Evolutionary conservation across 768 basidiomycete genomes (phyloP).

Genomic region (Dioszegia crocea): DNA sequence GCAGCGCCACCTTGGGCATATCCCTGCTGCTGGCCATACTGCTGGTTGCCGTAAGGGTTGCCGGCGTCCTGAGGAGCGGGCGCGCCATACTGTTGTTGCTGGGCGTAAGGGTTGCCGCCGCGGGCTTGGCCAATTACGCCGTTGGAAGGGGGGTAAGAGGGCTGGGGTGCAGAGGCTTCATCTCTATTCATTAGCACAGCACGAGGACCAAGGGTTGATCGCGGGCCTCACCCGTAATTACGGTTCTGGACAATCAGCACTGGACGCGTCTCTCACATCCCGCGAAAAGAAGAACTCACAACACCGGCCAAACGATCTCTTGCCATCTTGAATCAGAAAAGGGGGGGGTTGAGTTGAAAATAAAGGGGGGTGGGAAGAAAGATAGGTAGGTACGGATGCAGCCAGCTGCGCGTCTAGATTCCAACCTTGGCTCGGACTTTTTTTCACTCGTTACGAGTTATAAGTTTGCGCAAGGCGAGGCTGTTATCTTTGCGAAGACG

Average conservation of each 20-base stretch:
- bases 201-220: background rate
- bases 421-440: too few relatives aligned
- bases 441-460: too few relatives aligned
- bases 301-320: conserved; percentile 72
- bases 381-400: background rate
- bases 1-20: conserved; percentile 36
- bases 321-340: conserved; percentile 57
- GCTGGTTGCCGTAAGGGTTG: conserved; percentile 24
- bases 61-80: conserved; percentile 15
- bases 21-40: conserved; percentile 47
- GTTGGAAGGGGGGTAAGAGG: conserved; percentile 39
- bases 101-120: conserved; percentile 41
- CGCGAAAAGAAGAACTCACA: conserved; percentile 26
- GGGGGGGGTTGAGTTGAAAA: too few relatives aligned
- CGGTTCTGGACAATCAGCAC: conserved; percentile 22
- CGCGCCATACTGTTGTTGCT: conserved; percentile 24
- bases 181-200: background rate
- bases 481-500: background rate
- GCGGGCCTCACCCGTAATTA: conserved; percentile 32
- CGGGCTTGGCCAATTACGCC: conserved; percentile 33
- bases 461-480: too few relatives aligned
- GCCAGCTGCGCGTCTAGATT: conserved; percentile 7
- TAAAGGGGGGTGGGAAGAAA: background rate
- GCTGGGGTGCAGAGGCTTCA: conserved; percentile 37
- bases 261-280: background rate